Evolutionary conservation across 1,139 yeast genomes (phyloP).

Genomic region (Suhomyces anneliseae): DNA sequence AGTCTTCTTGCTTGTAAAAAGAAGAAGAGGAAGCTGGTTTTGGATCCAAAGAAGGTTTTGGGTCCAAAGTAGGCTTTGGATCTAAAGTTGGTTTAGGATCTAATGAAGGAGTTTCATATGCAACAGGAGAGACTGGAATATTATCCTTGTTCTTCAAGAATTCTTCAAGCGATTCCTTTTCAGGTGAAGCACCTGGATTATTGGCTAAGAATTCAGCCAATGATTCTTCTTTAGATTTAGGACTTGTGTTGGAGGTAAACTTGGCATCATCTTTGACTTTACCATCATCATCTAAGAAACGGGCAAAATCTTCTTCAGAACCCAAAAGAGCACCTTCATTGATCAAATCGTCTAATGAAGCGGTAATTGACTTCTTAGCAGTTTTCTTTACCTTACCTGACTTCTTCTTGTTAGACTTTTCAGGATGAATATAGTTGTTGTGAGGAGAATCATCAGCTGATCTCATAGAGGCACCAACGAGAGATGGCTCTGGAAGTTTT

Average conservation of each 20-base stretch:
- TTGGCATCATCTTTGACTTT: conserved; percentile 49
- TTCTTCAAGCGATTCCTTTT: conserved; percentile 12
- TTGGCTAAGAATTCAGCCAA: conserved; percentile 11
- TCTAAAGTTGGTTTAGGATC: neutral
- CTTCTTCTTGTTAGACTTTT: conserved; percentile 22
- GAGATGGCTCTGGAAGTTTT: conserved; percentile 50
- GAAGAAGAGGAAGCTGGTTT: conserved; percentile 5
- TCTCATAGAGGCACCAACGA: conserved; percentile 55
- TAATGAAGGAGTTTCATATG: conserved; percentile 1
- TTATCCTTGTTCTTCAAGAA: conserved; percentile 5
- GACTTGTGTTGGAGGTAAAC: conserved; percentile 15
- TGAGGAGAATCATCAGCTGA: conserved; percentile 52
- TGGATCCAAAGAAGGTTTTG: conserved; percentile 5
- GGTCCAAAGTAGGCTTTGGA: neutral
- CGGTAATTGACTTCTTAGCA: conserved; percentile 28
- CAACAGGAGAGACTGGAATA: conserved; percentile 4
- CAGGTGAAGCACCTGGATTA: conserved; percentile 9
- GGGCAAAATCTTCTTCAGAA: conserved; percentile 56
- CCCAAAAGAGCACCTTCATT: conserved; percentile 62
- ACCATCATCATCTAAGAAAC: conserved; percentile 53
- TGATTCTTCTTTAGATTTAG: conserved; percentile 8
- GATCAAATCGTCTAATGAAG: conserved; percentile 56
- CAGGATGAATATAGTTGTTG: conserved; percentile 50
- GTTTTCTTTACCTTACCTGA: conserved; percentile 11
- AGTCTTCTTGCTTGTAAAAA: conserved; percentile 28